Percentiles rank a stretch among this genome's conserved stretches.
These are phyloP conservation scores for Trichoderma semiorbis DNA, from an alignment of 2,329 filamentous ascomycete genomes.

Conservation along the genomic window DNA sequence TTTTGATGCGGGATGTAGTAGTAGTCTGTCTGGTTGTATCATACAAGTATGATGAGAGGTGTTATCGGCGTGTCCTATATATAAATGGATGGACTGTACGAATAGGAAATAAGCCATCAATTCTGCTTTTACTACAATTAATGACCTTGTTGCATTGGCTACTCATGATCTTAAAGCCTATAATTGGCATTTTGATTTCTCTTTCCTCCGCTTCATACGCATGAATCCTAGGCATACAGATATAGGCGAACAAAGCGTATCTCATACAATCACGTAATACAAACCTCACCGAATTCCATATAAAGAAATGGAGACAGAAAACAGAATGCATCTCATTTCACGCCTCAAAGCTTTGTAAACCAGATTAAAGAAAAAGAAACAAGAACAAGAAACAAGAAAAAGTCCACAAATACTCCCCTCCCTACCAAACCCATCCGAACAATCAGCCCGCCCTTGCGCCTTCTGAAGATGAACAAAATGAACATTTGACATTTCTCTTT, in stretches of 20 bases:
- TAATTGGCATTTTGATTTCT: background rate
- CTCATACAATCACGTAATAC: background rate
- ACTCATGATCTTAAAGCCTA: background rate
- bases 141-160: background rate
- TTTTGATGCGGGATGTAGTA: slow-evolving; percentile 34
- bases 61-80: background rate
- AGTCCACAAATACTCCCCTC: slow-evolving; percentile 1
- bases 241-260: background rate
- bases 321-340: background rate
- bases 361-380: background rate
- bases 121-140: background rate
- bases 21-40: background rate
- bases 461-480: background rate
- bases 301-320: background rate
- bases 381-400: background rate
- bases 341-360: background rate
- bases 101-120: background rate
- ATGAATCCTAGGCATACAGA: background rate
- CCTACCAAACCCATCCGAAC: background rate
- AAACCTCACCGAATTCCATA: background rate
- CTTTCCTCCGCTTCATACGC: background rate
- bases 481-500: background rate
- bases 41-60: background rate
- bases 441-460: background rate
- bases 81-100: background rate